Evolutionary conservation across 768 basidiomycete genomes (phyloP).

Genomic region (Xerocomus spinulosus): DNA sequence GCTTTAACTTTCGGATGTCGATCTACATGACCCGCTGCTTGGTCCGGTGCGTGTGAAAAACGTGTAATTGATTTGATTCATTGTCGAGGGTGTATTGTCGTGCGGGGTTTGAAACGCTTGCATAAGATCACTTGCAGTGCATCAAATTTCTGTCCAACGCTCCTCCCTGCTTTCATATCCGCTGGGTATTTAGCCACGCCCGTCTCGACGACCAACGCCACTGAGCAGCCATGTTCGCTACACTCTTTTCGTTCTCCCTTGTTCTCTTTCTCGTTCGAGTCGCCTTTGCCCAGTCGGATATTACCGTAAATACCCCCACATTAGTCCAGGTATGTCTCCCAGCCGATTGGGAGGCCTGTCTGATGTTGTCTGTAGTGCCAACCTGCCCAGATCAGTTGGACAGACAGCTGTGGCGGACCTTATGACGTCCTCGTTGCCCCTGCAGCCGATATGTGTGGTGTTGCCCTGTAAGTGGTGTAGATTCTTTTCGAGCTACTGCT

Average conservation of each 20-base stretch:
- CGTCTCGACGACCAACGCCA: background rate
- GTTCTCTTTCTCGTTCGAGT: slow-evolving; percentile 49
- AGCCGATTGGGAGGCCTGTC: too few relatives aligned
- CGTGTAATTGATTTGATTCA: background rate
- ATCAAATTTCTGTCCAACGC: background rate
- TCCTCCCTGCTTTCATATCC: slow-evolving; percentile 14
- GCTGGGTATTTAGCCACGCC: slow-evolving; percentile 10
- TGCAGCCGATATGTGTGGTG: slow-evolving; percentile 52
- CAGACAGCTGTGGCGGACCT: slow-evolving; percentile 35
- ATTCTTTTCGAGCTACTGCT: background rate
- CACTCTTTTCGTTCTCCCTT: slow-evolving; percentile 73
- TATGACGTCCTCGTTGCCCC: slow-evolving; percentile 58
- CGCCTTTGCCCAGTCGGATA: slow-evolving; percentile 44
- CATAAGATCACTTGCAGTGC: slow-evolving; percentile 2
- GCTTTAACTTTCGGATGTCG: slow-evolving; percentile 9
- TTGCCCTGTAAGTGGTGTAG: slow-evolving; percentile 47
- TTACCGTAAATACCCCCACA: slow-evolving; percentile 48
- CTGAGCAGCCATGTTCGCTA: slow-evolving; percentile 60
- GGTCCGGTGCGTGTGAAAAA: background rate
- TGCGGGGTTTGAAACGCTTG: slow-evolving; percentile 22
- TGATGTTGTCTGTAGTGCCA: slow-evolving; percentile 45
- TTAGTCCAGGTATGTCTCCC: slow-evolving; percentile 47
- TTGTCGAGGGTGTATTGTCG: slow-evolving; percentile 3
- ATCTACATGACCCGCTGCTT: background rate
- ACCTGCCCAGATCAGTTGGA: slow-evolving; percentile 49